Percentiles rank a stretch among this genome's conserved stretches.
phyloP scores from a whole-genome alignment of 306 rosid genomes.

The Lupinus albus region DNA sequence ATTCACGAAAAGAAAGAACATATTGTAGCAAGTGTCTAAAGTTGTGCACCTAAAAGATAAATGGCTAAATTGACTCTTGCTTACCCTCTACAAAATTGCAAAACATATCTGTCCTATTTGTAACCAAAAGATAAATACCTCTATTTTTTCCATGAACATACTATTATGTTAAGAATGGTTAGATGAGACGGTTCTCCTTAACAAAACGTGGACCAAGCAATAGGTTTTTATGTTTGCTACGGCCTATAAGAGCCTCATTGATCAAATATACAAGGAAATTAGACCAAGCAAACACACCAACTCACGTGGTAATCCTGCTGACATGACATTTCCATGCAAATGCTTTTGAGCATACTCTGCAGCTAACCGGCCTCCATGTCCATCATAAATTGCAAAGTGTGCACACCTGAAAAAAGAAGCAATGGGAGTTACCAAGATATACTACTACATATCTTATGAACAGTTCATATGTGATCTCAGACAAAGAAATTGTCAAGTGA shows the following conservation, averaged over 20 bases:
- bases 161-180: conserved; percentile 7
- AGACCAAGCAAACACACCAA: conserved; percentile 96
- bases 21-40: not conserved
- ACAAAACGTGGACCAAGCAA: conserved; percentile 24
- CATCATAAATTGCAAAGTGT: conserved; percentile 88
- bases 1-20: not conserved
- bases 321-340: conserved; percentile 75
- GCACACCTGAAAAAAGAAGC: conserved; percentile 60
- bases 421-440: conserved; percentile 30
- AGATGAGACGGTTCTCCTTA: conserved; percentile 15
- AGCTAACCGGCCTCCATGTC: conserved; percentile 92
- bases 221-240: conserved; percentile 25
- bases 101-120: not conserved
- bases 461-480: conserved; percentile 8
- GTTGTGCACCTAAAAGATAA: not conserved
- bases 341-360: conserved; percentile 81
- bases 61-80: too few species aligned
- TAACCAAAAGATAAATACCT: conserved; percentile 31
- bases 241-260: conserved; percentile 32
- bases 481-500: not conserved
- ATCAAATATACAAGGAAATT: conserved; percentile 43
- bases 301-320: conserved; percentile 99
- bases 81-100: not conserved
- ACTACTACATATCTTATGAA: not conserved
- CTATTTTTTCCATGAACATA: conserved; percentile 16